Evolutionary conservation across 495 filamentous ascomycete genomes (phyloP), one percentile per base, ranked within the genome.

Genomic region (Penicillium silybi): DNA sequence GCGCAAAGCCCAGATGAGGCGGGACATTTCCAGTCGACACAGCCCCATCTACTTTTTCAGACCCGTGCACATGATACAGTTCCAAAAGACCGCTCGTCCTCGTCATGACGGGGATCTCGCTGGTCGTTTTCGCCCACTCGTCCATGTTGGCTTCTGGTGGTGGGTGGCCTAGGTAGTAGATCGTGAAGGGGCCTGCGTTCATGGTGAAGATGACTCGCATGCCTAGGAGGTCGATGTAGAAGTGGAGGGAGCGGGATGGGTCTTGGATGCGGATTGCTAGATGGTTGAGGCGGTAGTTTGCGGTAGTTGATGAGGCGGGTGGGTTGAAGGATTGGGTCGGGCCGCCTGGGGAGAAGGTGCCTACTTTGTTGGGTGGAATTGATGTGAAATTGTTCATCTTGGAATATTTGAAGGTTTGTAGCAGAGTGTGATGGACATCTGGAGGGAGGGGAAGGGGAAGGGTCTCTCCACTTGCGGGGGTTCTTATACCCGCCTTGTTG

Each of bases 191-290:
- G 15, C 71, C 71, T 20, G 69, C 63, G 54, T 74, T 74, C 65
- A 73, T 67, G 13, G 69, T 73, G 59, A 74, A 80, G 38, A 78
- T 58, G 10, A 71, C 62, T 18, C 74, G 75, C 68, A 80, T 73
- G 46, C 76, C 76, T 41, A 80, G 65, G 11, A 75, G 65, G 40
- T 72, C 54, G 42, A 69, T 62, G 48, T 79, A 79, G 66, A 77
- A 79, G 53, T 70, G 56, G 0, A 74, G 60, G 7, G 68, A 72
- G 47, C 58, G 62, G 20, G 55, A 46, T 10, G 74, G 67, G 44
- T 78, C 63, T 43, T 54, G 56, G 41, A 76, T 70, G 46, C 68
- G 63, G 46, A 80, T 59, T 49, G 71, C 68, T 49, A 71, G 48
- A 55, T 80, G 76, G 60, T 77, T 78, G 16, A 77, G 58, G 46